Conservation (phyloP, 164 flowering plant genomes). For the Platanus orientalis region DNA sequence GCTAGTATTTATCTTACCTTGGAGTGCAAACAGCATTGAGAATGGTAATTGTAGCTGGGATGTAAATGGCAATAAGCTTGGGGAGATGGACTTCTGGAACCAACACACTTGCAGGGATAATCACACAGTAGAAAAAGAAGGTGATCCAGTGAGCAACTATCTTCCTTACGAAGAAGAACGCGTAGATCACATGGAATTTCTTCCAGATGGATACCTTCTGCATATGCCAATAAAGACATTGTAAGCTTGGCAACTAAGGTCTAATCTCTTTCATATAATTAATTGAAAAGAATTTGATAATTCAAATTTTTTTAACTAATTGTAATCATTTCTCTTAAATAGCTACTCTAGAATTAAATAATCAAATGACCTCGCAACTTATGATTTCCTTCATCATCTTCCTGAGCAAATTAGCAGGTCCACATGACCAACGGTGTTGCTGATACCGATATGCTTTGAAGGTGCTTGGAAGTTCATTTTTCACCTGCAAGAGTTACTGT, state of each 20-base stretch:
- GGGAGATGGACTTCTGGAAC: slow-evolving; percentile 55
- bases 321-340: too few species aligned
- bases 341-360: not conserved
- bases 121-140: slow-evolving; percentile 66
- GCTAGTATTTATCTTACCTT: slow-evolving; percentile 40
- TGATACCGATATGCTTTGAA: slow-evolving; percentile 71
- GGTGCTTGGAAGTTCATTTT: slow-evolving; percentile 75
- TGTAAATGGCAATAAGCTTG: slow-evolving; percentile 48
- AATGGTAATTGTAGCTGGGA: slow-evolving; percentile 57
- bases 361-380: slow-evolving; percentile 28
- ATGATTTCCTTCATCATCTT: slow-evolving; percentile 66
- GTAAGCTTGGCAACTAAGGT: not conserved
- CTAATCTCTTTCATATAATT: too few species aligned
- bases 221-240: slow-evolving; percentile 16
- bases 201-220: slow-evolving; percentile 68
- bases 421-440: slow-evolving; percentile 87
- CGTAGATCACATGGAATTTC: slow-evolving; percentile 57
- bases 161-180: slow-evolving; percentile 74
- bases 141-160: slow-evolving; percentile 68
- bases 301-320: too few species aligned
- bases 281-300: too few species aligned
- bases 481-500: slow-evolving; percentile 34
- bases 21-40: slow-evolving; percentile 61
- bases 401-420: slow-evolving; percentile 72
- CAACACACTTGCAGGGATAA: slow-evolving; percentile 43